phyloP scores from a whole-genome alignment of 1,284 basidiomycete genomes.

The Melampsora americana region DNA sequence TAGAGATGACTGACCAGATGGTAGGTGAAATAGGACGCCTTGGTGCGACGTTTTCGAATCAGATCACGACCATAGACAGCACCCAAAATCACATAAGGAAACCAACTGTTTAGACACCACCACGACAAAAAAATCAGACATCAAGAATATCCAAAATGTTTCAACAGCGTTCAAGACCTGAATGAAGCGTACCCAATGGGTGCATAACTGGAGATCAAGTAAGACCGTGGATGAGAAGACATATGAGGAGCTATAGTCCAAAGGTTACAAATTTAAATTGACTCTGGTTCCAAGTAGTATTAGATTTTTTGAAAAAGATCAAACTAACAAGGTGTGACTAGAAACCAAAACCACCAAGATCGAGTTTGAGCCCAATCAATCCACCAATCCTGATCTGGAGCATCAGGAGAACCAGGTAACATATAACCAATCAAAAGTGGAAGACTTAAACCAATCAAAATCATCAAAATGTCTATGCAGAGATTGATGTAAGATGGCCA shows the following conservation, averaged over 20 bases:
- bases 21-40: not conserved
- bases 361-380: conserved; percentile 27
- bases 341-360: conserved; percentile 38
- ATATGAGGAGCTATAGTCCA: conserved; percentile 18
- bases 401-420: conserved; percentile 21
- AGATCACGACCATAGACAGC: conserved; percentile 24
- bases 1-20: conserved; percentile 12
- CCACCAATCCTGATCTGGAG: conserved; percentile 35
- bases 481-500: conserved; percentile 11
- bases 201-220: conserved; percentile 32
- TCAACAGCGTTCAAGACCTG: no score
- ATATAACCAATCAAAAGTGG: conserved; percentile 27
- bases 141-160: no score
- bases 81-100: conserved; percentile 27
- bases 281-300: no score
- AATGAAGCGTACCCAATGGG: conserved; percentile 15
- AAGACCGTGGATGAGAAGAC: conserved; percentile 17
- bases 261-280: no score
- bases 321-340: conserved; percentile 16
- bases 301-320: not conserved
- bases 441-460: not conserved
- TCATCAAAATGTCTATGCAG: conserved; percentile 9
- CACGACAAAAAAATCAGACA: no score
- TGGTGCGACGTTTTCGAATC: conserved; percentile 18
- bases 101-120: not conserved